Base-by-base conservation (phyloP, 768 basidiomycete genomes). In the Goffeauzyma gilvescens region DNA sequence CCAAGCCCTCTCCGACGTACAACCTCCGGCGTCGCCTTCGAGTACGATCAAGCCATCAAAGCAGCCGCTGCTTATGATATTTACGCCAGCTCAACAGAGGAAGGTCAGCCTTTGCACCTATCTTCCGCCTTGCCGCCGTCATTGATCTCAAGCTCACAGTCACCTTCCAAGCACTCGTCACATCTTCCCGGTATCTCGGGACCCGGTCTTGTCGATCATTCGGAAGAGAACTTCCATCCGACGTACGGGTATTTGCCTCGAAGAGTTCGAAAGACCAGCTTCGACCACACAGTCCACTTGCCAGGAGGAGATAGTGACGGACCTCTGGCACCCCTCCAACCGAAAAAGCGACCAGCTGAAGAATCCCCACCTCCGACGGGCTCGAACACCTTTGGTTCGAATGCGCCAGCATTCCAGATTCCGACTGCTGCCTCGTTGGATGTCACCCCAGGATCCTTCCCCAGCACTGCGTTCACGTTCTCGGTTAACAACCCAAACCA, bases 211-310 rank as follows among this genome's bases (percentile, higher is more conserved):
- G 55, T 53, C 32, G 34, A 45, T 7, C 52, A 62, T 33, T 55
- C 51, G 15, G 55, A 60, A 36, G 58, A 62, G 45, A 62, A 60
- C 48, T 60, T 50, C 45, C 62, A 62, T 37, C 63, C 59, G 21
- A 53, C 57, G 36, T 62, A 61, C 38, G 60, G 59, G 1, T 58
- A 54, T 28, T 82, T 86, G 59, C 82, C 86, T 40, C 74, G 79
- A 46, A 79, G 81, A 63, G 82, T 85, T 45, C 75, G 86, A 48
- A 93, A 93, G 69, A 84, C 86, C 34, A 86, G 83, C 64, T 90
- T 87, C 61, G 86, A 93, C 63, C 86, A 87, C 64, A 87, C 86
- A 3, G 78, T 89, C 76, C 81, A 50, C 79, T 83, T 58, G 79
- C 79, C 26, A 78, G 21, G 24, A 45, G 36, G 31, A n/a, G n/a